Evolutionary conservation across 495 filamentous ascomycete species (phyloP), one percentile per base, ranked within the genome.

Genomic region (Venustampulla echinocandica): DNA sequence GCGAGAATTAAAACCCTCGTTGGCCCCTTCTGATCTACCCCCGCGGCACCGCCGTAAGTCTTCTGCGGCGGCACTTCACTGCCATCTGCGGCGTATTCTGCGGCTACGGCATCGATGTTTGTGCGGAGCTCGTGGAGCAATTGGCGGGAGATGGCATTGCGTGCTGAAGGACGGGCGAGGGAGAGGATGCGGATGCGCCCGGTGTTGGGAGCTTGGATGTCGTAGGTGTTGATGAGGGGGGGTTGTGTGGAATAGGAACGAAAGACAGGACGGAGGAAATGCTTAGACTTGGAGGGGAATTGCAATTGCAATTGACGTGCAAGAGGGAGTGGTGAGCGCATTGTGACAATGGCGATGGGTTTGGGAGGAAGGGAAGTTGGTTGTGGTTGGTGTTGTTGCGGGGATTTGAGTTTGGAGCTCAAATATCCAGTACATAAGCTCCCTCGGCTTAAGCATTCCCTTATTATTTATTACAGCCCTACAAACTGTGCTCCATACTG

Each of bases 141-240:
- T 28, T 79, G 76, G 38, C 70, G 71, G 0, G 90, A 96, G 64
- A 98, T 84, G 38, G 92, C 89, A 59, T 98, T 98, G 51, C 87
- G 82, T 30, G 87, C 84, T 1, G 73, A 58, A 2, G 89, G 92
- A 10, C 86, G 79, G 64, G 94, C 86, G 53, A 98, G 80, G 42
- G 87, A 81, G 42, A 98, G 75, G 50, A 97, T 75, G 34, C 85
- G 81, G 61, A 98, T 90, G 65, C 81, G 81, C 47, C 92, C 92
- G 3, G 77, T 76, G 54, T 84, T 79, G 0, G 92, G 83, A 0
- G 92, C 85, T 28, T 82, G 84, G 30, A 95, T 57, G 61, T 83
- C 77, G 45, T 79, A 71, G 47, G 79, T 79, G 58, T 97, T 77
- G 22, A 86, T 64, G 5, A 83, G 69, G 23, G 52, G 42, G 4